Base-by-base conservation (phyloP, 768 basidiomycete genomes). In the Hericium erinaceus region DNA sequence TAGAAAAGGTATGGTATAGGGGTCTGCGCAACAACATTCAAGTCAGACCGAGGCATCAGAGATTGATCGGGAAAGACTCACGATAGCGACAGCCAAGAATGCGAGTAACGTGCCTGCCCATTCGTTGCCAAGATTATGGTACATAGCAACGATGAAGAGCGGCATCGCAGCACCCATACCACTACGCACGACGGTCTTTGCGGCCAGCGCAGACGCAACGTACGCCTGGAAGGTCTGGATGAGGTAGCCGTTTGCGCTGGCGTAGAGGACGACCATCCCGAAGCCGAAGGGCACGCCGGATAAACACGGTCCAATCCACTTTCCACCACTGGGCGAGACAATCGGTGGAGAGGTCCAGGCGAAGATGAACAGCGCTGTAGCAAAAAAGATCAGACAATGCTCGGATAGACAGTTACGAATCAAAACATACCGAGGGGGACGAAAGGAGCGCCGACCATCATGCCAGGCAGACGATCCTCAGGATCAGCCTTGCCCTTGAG, bases 211-310 rank as follows among this genome's bases (percentile, higher is more conserved):
- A 38, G 71, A 72, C n/a, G 87, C 84, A 3, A 84, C 85, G 28
- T 77, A 76, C 33, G 83, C 81, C 59, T 87, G 82, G 70, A 89
- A 89, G 49, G 72, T 72, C 57, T 88, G 81, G 57, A 89, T 72
- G 65, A 76, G 75, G 60, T 65, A 76, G 18, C 61, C 72, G 64
- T 75, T 72, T 1, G 73, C 73, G 28, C 70, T 69, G 67, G 71
- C 72, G 67, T 73, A 74, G 59, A 72, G 68, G 56, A 69, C 63
- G 55, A 72, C 71, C 70, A 74, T 70, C 49, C 69, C 71, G 48
- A 72, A 72, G 37, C 72, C 73, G 67, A 74, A 72, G 28, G 72
- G 70, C 54, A 72, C 67, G 44, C 74, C 74, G 9, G 72, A 64
- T 13, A 64, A 64, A 39, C 66, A 66, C 22, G 72, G 71, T 3